Conservation (phyloP, 2,329 filamentous ascomycete species). For the Exophiala calicioides region DNA sequence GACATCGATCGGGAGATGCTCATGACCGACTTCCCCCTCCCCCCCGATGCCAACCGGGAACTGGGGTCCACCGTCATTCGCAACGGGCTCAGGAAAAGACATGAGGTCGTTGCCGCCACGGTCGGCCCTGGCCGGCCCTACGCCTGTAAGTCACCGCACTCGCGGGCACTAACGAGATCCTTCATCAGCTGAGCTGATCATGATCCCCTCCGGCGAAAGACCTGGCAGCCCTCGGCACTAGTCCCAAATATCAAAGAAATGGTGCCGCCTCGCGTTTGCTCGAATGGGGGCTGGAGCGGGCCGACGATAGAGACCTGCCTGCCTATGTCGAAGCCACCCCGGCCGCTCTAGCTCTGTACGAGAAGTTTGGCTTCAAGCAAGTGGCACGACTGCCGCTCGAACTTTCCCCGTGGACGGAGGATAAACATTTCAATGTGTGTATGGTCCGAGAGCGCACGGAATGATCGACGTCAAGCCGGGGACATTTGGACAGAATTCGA, state of each 20-base stretch:
- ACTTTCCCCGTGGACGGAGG: conserved; percentile 15
- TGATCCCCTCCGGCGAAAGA: conserved; percentile 7
- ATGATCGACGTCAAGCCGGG: too few relatives aligned
- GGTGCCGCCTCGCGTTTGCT: conserved; percentile 24
- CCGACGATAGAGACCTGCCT: conserved; percentile 23
- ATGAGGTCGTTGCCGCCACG: conserved; percentile 22
- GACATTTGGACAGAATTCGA: too few relatives aligned
- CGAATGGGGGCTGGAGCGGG: conserved; percentile 24
- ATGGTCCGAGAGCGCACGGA: conserved; percentile 20
- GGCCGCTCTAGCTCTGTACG: conserved; percentile 16
- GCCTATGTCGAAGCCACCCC: conserved; percentile 24
- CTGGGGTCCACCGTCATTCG: conserved; percentile 21
- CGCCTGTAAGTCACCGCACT: conserved; percentile 17
- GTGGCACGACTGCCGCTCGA: conserved; percentile 20
- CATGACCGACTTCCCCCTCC: conserved; percentile 18
- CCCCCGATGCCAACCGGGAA: conserved; percentile 25
- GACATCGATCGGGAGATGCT: conserved; percentile 23
- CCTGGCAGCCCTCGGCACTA: conserved; percentile 24
- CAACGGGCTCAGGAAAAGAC: conserved; percentile 23
- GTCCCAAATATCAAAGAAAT: conserved; percentile 22
- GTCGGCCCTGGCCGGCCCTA: conserved; percentile 18
- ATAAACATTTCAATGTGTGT: conserved; percentile 22
- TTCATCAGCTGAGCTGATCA: too few relatives aligned
- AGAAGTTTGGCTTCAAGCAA: conserved; percentile 22
- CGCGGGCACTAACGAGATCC: background rate